phyloP scores from a whole-genome alignment of 2,329 filamentous ascomycete species.

The Zasmidium cellare region DNA sequence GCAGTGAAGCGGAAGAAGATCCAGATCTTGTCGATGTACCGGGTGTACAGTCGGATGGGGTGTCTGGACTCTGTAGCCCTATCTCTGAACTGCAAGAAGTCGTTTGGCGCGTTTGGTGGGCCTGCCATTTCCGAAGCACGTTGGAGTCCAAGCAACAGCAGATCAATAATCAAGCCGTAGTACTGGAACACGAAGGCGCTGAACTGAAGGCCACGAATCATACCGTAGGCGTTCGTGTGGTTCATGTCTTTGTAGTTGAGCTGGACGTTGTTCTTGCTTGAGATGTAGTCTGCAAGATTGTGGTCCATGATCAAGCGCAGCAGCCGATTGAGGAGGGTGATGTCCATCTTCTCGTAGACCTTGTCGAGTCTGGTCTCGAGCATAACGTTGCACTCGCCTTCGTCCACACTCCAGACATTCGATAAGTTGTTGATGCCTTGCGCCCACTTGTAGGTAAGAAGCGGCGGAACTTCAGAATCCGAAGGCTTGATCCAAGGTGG shows the following conservation, averaged over 20 bases:
- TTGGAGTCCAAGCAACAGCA: conserved; percentile 87
- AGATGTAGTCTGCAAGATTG: conserved; percentile 98
- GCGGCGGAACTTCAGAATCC: conserved; percentile 92
- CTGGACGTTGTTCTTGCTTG: conserved; percentile 98
- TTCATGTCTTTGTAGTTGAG: conserved; percentile 99
- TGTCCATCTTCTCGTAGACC: conserved; percentile 98
- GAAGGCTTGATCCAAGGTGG: conserved; percentile 99
- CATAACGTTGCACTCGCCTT: conserved; percentile 98
- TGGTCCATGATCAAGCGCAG: conserved; percentile 98
- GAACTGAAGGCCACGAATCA: conserved; percentile 97
- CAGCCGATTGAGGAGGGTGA: conserved; percentile 90
- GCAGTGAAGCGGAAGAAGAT: conserved; percentile 92
- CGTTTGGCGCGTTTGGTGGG: conserved; percentile 88
- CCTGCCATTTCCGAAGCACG: conserved; percentile 98
- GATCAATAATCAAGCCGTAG: conserved; percentile 92
- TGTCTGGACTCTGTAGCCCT: conserved; percentile 88
- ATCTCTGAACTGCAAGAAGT: conserved; percentile 96
- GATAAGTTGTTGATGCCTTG: conserved; percentile 98
- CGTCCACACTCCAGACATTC: conserved; percentile 88
- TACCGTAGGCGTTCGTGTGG: conserved; percentile 96
- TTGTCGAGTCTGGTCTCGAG: conserved; percentile 98
- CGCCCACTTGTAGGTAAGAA: conserved; percentile 97
- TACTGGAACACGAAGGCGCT: conserved; percentile 99
- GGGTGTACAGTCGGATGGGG: conserved; percentile 94
- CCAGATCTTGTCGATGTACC: conserved; percentile 98